A percentile compares a stretch with the other conserved stretches of the same genome.
These are phyloP conservation scores for Rhodamnia rubescens DNA, from an alignment of 345 rosid genomes.

Conservation along the genomic window DNA sequence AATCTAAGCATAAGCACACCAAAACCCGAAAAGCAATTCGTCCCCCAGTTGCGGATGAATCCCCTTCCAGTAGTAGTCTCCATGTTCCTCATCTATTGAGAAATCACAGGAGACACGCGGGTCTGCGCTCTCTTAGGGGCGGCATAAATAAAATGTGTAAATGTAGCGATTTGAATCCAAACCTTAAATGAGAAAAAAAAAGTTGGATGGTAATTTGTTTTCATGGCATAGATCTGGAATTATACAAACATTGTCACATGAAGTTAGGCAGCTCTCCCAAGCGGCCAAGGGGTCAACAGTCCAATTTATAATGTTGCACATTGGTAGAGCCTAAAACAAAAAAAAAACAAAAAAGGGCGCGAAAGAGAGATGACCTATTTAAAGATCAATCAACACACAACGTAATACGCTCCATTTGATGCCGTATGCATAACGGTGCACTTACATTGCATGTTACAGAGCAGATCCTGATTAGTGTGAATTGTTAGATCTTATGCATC, in stretches of 20 bases:
- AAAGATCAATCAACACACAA: neutral
- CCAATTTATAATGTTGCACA: neutral
- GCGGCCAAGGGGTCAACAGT: neutral
- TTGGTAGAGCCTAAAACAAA: neutral
- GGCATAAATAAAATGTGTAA: neutral
- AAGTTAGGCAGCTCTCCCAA: neutral
- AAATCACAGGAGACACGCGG: neutral
- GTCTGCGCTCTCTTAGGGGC: neutral
- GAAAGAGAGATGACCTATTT: neutral
- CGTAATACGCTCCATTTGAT: neutral
- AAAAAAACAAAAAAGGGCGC: accelerated
- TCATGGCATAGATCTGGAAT: neutral
- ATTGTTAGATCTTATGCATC: neutral
- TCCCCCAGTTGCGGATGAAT: neutral
- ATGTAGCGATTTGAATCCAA: neutral
- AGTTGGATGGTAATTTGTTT: neutral
- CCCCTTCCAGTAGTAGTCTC: neutral
- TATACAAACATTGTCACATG: neutral
- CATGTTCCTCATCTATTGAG: neutral
- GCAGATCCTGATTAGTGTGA: neutral
- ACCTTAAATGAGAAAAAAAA: neutral
- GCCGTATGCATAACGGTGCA: neutral
- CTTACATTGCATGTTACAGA: neutral
- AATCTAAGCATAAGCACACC: neutral
- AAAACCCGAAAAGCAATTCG: neutral